Percentiles rank a stretch among this genome's conserved stretches.
These are phyloP conservation scores for Tinospora cordifolia DNA, from an alignment of 164 flowering plant genomes.

Conservation along the genomic window DNA sequence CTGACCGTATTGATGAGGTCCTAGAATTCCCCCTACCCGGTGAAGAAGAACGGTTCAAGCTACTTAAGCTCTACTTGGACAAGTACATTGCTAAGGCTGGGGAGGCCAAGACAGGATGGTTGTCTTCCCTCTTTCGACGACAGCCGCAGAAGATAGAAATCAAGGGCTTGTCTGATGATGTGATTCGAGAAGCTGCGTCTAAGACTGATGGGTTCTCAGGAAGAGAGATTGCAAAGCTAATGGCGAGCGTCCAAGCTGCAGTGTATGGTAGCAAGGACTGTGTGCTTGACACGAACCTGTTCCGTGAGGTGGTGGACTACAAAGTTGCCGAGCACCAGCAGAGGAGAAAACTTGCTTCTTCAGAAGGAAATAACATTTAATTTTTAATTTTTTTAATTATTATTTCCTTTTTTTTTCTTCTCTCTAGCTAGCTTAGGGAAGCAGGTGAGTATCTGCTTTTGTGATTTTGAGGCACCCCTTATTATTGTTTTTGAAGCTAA, in stretches of 20 bases:
- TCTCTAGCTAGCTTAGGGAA: constrained; percentile 1
- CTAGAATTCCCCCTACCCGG: constrained; percentile 90
- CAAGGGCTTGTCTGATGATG: constrained; percentile 63
- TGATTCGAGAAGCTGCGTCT: constrained; percentile 73
- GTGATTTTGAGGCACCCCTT: neutral
- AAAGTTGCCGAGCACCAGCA: constrained; percentile 95
- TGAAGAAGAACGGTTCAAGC: constrained; percentile 76
- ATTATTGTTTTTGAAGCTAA: neutral
- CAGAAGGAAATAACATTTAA: constrained; percentile 23
- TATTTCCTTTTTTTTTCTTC: neutral
- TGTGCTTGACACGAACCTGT: constrained; percentile 62
- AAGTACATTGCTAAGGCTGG: constrained; percentile 83
- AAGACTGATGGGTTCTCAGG: constrained; percentile 92
- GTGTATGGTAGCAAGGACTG: constrained; percentile 83
- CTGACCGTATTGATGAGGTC: constrained; percentile 89
- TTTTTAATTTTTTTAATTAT: no score
- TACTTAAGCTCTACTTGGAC: constrained; percentile 78
- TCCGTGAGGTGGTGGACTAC: constrained; percentile 91
- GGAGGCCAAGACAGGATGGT: constrained; percentile 47
- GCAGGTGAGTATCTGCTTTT: constrained; percentile 13
- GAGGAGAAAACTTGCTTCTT: constrained; percentile 56
- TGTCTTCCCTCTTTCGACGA: constrained; percentile 36
- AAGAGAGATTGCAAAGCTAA: constrained; percentile 89
- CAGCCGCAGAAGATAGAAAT: constrained; percentile 77
- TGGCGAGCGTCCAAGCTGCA: constrained; percentile 96